Evolutionary conservation across 2,329 filamentous ascomycete species (phyloP), one percentile per base, ranked within the genome.

Genomic region (Cercospora sp.): DNA sequence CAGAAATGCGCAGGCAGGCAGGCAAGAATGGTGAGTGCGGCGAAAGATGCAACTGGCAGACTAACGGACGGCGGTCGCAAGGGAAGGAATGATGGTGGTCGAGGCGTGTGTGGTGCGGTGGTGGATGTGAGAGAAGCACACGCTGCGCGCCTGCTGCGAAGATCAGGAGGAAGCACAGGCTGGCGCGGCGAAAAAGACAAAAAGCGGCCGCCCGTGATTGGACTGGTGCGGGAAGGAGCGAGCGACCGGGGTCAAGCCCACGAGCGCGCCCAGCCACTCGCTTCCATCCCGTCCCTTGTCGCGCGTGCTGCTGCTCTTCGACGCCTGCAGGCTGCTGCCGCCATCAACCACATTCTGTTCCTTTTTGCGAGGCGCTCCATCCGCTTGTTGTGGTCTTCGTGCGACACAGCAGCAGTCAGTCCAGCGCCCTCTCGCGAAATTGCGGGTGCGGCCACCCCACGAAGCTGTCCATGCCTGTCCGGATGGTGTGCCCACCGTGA

Each of bases 121-220:
- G 26, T 58, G 53, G 30, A 33, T 58, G 53, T n/a, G 53, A 10
- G 53, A 58, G 26, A 33, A 26, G 16, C 20, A 33, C 26, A 8
- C 12, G 53, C 23, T 12, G 48, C 20, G 48, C 48, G 48, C 48
- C 26, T 28, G 53, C 53, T 13, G 23, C n/a, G n/a, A 28, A 6
- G 30, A 30, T 58, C 53, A 58, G 53, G 53, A 33, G 53, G 36
- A 58, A 30, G 53, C 53, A 31, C 53, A 16, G 48, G 48, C 48
- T 23, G 48, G 48, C 48, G 26, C 48, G 48, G 48, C 48, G 53
- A 58, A 58, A 58, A 58, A 58, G 53, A 58, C 53, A 58, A 58
- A 28, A 26, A 26, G 53, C 53, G 53, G 48, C 48, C 13, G 53
- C 26, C 26, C 26, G 53, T 58, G 53, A 58, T 58, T 58, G 53